Evolutionary conservation across 2,329 filamentous ascomycete genomes (phyloP).

Genomic region (Passalora sequoiae): DNA sequence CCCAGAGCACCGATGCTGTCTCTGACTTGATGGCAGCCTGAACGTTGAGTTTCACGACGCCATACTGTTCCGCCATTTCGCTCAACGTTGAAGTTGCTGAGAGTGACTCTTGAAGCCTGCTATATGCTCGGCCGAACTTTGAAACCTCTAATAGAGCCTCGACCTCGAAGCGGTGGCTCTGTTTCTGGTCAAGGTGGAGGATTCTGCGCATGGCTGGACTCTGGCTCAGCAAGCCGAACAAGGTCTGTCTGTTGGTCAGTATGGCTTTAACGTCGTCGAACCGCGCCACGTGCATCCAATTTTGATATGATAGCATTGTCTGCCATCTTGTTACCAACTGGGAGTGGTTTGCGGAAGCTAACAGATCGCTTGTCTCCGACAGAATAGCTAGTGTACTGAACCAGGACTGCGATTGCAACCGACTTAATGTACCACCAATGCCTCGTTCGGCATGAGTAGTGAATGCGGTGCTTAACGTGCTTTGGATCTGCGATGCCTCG

Average conservation of each 20-base stretch:
- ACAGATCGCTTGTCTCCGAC: conserved; percentile 73
- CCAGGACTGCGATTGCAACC: conserved; percentile 21
- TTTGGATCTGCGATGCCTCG: conserved; percentile 10
- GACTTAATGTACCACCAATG: not conserved
- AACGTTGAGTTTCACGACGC: conserved; percentile 66
- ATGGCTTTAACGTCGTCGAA: conserved; percentile 75
- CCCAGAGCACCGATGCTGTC: conserved; percentile 85
- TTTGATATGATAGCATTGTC: conserved; percentile 59
- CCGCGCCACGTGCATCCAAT: conserved; percentile 65
- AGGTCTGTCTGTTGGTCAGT: conserved; percentile 74
- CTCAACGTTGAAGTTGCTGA: conserved; percentile 80
- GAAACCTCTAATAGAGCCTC: conserved; percentile 72
- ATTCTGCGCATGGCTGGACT: conserved; percentile 59
- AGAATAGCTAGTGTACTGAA: conserved; percentile 61
- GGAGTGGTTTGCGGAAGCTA: conserved; percentile 55
- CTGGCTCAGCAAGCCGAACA: conserved; percentile 72
- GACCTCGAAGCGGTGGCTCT: conserved; percentile 67
- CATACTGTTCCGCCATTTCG: conserved; percentile 66
- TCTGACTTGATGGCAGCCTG: conserved; percentile 75
- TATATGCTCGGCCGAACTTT: conserved; percentile 70
- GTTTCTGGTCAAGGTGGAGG: conserved; percentile 56
- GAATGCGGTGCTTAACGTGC: conserved; percentile 11
- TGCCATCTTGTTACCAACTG: conserved; percentile 59
- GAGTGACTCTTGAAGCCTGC: conserved; percentile 77
- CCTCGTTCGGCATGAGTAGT: conserved; percentile 11